Base-by-base conservation (phyloP, 1,139 yeast species). In the Pichia cactophila region DNA sequence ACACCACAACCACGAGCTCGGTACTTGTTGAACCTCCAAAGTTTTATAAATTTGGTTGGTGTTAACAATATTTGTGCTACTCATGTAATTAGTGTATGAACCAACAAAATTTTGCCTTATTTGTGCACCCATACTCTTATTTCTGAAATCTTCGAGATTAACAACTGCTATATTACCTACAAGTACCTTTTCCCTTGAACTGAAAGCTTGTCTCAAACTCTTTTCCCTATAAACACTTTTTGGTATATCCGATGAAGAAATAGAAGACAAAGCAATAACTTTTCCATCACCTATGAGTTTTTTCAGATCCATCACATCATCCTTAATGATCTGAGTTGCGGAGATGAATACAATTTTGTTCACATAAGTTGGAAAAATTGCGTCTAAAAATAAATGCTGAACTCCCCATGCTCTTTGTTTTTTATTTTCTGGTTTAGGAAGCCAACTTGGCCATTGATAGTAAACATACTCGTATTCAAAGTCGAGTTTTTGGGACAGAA, bases 391-490 rank as follows among this genome's bases (percentile, higher is more conserved):
- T 47, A 92, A 68, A 41, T 89, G 83, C 64, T 90, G 90, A 62
- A 85, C 86, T 2, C 92, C 96, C 90, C 96, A 87, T 16, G 23
- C 20, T 9, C 16, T 9, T 17, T 16, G 20, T 17, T 17, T 10
- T 16, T 35, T 35, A 17, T 35, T 14, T 35, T 16, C 11, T 16
- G 38, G 38, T 17, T 9, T 35, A 10, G 94, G 74, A 31, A 92
- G 70, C 95, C 97, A 92, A 26, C 72, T 67, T 11, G 98, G 98
- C 98, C 98, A 92, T 56, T 85, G 83, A 65, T 86, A 92, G 2
- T 84, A 78, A 20, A 92, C 73, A 43, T 86, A 68, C 59, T 88
- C 90, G 58, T 83, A 86, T 44, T 81, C 75, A 55, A 86, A 80
- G 1, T 75, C 74, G 54, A 74, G 75, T 47, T 75, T 61, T n/a